Evolutionary conservation across 2,329 filamentous ascomycete genomes (phyloP), one percentile per base, ranked within the genome.

Genomic region (Colletotrichum cereale): DNA sequence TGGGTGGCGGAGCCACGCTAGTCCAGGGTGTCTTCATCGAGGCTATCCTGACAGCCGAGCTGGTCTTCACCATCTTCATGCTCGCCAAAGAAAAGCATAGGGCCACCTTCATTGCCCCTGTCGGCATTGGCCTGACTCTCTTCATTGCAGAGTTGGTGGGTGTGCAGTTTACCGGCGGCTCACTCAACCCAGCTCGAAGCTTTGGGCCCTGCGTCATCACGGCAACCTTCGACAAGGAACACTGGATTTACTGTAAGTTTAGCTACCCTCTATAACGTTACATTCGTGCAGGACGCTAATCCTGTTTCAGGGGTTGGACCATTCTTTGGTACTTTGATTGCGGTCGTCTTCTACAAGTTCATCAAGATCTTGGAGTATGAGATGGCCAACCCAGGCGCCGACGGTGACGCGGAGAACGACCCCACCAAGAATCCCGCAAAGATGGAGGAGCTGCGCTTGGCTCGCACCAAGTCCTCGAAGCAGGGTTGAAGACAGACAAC

Each of bases 41-140:
- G 73, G 84, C 85, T 73, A 79, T 87, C 38, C 77, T 86, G 21
- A 86, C 85, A 3, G 82, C 84, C 14, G 82, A 86, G 73, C 73
- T 87, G 34, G 80, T 85, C 18, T 86, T 86, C 67, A 83, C 84
- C 14, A 85, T 86, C 64, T 85, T 86, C 72, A 86, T 86, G 84
- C 79, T 86, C n/a, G 85, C 85, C 29, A 84, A 84, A 34, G 85
- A 86, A 76, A 85, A 86, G 75, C 85, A 86, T 66, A 78, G 79
- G 5, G 84, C 80, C 0, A 86, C 84, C 0, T 86, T 85, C 64
- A 80, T 86, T 21, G 85, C 85, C 18, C 85, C 85, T 0, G 78
- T 86, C 1, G 85, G 85, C 5, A 86, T 87, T 55, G 84, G 84
- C 2, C 75, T 86, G 67, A 80, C 83, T 18, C 76, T 85, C 6